Evolutionary conservation across 176 grass and related monocot genomes (phyloP), one percentile per base, ranked within the genome.

Genomic region (Aegilops tauschii): DNA sequence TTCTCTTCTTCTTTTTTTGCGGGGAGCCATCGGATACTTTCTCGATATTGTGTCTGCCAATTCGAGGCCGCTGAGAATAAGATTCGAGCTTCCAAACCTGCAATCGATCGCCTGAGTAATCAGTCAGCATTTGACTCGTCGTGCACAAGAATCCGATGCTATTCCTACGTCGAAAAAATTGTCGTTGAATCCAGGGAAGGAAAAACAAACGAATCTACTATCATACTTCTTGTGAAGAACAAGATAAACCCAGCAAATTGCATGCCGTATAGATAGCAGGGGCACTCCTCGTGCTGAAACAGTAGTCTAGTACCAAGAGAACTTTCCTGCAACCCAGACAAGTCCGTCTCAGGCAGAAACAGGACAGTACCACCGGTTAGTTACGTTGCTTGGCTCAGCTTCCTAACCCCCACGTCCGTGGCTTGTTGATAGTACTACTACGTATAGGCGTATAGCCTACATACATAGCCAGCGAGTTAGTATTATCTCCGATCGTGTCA

Each of bases 211-310:
- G 29, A 42, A 73, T 73, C 56, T 16, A 42, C 4, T 42, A 11
- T 44, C 45, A 62, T 36, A 61, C 36, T 30, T 77, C 1, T 39
- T 82, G 10, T 13, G 37, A 62, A 61, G 65, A 83, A 79, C 31
- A 56, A 17, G 65, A 83, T 17, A 25, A 40, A 82, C 34, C 64
- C 37, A 90, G 49, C 54, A 40, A 77, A 87, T 31, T 54, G 52
- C n/a, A 65, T 1, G 10, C 12, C 1, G 58, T 21, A 6, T 11
- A 18, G 50, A 54, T 14, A 6, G 5, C 2, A 78, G 49, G 59
- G 18, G 28, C 3, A 39, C 32, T 28, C 8, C 23, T 20, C 31
- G 10, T 14, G 37, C 35, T 27, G 34, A 11, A 79, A 79, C 16
- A 39, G 54, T 58, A 5, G 8, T 5, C 58, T 12, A 20, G 59